A percentile compares a stretch with the other conserved stretches of the same genome.
Evolutionary conservation across 2,329 filamentous ascomycete genomes (phyloP).

Genomic region (Nigrograna mackinnonii): DNA sequence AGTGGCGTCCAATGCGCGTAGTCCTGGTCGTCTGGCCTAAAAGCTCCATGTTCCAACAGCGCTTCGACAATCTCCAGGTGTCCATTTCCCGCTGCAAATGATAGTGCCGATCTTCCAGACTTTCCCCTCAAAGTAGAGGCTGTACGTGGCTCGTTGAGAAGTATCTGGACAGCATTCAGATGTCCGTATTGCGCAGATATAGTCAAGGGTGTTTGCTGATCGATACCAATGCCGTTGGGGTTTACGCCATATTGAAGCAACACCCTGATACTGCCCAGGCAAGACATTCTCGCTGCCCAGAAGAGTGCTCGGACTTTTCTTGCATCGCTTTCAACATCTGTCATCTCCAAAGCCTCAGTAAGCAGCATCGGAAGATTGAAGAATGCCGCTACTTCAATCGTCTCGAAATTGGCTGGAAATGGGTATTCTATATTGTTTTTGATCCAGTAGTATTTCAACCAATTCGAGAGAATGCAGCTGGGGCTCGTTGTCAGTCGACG

Average conservation of each 20-base stretch:
- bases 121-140: slow-evolving; percentile 20
- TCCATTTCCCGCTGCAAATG: slow-evolving; percentile 36
- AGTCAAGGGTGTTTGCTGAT: slow-evolving; percentile 32
- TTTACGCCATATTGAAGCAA: slow-evolving; percentile 16
- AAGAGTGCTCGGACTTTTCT: slow-evolving; percentile 25
- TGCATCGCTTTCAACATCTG: slow-evolving; percentile 5
- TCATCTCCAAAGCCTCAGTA: slow-evolving; percentile 10
- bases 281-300: slow-evolving; percentile 34
- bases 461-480: slow-evolving; percentile 29
- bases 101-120: slow-evolving; percentile 33
- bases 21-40: slow-evolving; percentile 25
- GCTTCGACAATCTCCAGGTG: slow-evolving; percentile 31
- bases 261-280: slow-evolving; percentile 18
- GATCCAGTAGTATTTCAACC: slow-evolving; percentile 36
- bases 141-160: slow-evolving; percentile 27
- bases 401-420: slow-evolving; percentile 19
- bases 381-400: slow-evolving; percentile 32
- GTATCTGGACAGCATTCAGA: slow-evolving; percentile 22
- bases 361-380: slow-evolving; percentile 34
- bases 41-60: slow-evolving; percentile 20
- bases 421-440: slow-evolving; percentile 20
- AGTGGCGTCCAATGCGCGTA: slow-evolving; percentile 32
- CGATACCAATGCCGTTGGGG: slow-evolving; percentile 10
- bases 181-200: slow-evolving; percentile 30
- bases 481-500: slow-evolving; percentile 9